Evolutionary conservation across 2,329 filamentous ascomycete species (phyloP).

Genomic region (Penicillium sp.): DNA sequence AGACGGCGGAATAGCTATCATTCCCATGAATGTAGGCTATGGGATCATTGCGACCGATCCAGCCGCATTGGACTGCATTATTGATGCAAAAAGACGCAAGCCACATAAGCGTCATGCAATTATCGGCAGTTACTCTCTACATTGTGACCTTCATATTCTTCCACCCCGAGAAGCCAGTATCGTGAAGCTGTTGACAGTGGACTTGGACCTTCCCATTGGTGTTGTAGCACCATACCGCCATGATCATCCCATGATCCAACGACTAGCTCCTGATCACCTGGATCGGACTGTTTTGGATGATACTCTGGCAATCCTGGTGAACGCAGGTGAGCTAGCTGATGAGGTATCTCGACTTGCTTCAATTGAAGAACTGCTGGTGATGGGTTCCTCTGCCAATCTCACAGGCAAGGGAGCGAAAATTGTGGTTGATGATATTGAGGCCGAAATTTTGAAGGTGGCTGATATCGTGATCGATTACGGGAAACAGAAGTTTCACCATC

Average conservation of each 20-base stretch:
- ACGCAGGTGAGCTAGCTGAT: conserved; percentile 28
- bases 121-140: conserved; percentile 28
- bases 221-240: conserved; percentile 24
- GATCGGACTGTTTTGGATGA: conserved; percentile 17
- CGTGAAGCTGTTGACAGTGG: conserved; percentile 22
- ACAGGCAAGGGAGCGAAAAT: conserved; percentile 32
- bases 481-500: conserved; percentile 24
- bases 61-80: conserved; percentile 22
- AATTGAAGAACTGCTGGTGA: conserved; percentile 21
- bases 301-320: conserved; percentile 32
- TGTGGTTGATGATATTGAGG: conserved; percentile 31
- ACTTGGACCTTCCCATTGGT: conserved; percentile 29
- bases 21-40: conserved; percentile 30
- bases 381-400: conserved; percentile 36
- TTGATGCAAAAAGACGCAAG: conserved; percentile 22
- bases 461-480: conserved; percentile 38
- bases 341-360: conserved; percentile 27
- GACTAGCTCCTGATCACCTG: conserved; percentile 16
- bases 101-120: conserved; percentile 31
- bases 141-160: conserved; percentile 25
- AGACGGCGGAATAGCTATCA: conserved; percentile 28
- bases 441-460: conserved; percentile 27
- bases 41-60: conserved; percentile 23
- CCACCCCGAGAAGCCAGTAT: conserved; percentile 15
- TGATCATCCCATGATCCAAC: conserved; percentile 27